phyloP scores from a whole-genome alignment of 2,329 filamentous ascomycete species.

The Plenodomus tracheiphilus region DNA sequence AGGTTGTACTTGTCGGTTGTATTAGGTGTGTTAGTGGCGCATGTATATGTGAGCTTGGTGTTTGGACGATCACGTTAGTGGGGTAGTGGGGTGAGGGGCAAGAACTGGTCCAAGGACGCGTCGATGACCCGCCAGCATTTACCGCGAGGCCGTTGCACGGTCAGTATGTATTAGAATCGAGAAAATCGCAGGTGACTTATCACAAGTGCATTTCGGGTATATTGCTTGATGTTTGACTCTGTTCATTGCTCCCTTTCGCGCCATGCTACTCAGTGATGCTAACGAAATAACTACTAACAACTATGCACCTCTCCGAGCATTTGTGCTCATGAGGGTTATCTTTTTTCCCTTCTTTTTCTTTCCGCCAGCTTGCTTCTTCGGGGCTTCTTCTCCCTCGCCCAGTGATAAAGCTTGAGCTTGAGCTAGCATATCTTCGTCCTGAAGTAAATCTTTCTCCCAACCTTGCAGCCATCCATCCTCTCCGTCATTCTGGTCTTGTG shows the following conservation, averaged over 20 bases:
- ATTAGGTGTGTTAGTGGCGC: neutral
- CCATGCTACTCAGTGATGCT: conserved; percentile 29
- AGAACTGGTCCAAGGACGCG: neutral
- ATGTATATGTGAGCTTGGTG: neutral
- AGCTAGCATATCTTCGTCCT: conserved; percentile 57
- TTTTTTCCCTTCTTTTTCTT: conserved; percentile 70
- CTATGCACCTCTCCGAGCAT: conserved; percentile 59
- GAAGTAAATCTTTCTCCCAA: conserved; percentile 76
- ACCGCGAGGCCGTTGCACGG: neutral
- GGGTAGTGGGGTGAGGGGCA: neutral
- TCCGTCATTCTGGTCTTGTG: conserved; percentile 43
- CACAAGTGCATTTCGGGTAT: neutral
- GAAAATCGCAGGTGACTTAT: neutral
- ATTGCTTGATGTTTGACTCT: neutral
- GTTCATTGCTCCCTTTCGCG: conserved; percentile 21
- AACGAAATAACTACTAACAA: conserved; percentile 13
- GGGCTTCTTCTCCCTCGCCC: conserved; percentile 28
- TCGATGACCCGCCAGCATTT: too few species aligned
- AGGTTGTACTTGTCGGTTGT: too few species aligned
- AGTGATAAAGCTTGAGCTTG: conserved; percentile 50
- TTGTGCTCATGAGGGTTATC: conserved; percentile 70
- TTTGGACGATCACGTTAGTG: neutral
- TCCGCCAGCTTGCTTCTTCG: conserved; percentile 45
- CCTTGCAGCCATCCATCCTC: conserved; percentile 88
- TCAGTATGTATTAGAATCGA: too few species aligned